Percentiles rank a stretch among this genome's conserved stretches.
Conservation (phyloP, 306 rosid genomes). For the Argentina anserina region DNA sequence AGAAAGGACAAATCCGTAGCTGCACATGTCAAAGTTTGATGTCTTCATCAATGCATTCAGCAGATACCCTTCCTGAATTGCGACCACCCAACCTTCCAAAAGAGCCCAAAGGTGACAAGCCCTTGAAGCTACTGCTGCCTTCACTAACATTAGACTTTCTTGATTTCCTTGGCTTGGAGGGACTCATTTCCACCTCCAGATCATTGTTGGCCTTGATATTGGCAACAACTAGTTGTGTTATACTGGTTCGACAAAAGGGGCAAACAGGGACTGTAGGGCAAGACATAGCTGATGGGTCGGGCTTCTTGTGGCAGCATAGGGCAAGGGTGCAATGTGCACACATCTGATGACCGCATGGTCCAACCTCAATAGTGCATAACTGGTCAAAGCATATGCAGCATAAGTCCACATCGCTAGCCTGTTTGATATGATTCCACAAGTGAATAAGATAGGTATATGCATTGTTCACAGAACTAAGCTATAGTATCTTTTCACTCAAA, state of each 20-base stretch:
- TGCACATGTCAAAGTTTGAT: slow-evolving; percentile 32
- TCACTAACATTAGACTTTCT: slow-evolving; percentile 78
- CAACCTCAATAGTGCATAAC: slow-evolving; percentile 76
- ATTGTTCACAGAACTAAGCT: neutral
- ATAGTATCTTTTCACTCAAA: neutral
- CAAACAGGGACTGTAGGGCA: slow-evolving; percentile 55
- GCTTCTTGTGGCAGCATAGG: slow-evolving; percentile 88
- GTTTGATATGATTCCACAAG: slow-evolving; percentile 22
- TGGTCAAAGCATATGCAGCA: slow-evolving; percentile 94
- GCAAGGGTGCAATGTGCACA: slow-evolving; percentile 86
- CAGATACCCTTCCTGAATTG: slow-evolving; percentile 50
- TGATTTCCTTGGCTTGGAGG: slow-evolving; percentile 63
- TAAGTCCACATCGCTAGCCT: slow-evolving; percentile 63
- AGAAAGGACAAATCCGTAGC: slow-evolving; percentile 14
- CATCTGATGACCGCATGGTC: slow-evolving; percentile 92
- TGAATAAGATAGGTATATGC: slow-evolving; percentile 13
- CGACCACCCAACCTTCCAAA: slow-evolving; percentile 57
- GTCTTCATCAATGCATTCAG: slow-evolving; percentile 42
- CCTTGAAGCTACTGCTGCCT: slow-evolving; percentile 90
- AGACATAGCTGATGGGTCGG: slow-evolving; percentile 37
- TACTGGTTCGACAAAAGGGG: slow-evolving; percentile 78
- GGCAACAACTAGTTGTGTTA: slow-evolving; percentile 59
- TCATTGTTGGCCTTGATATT: slow-evolving; percentile 40
- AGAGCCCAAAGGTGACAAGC: slow-evolving; percentile 69
- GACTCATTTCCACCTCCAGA: slow-evolving; percentile 53